Conservation (phyloP, 768 basidiomycete species). For the Calocybe indica region DNA sequence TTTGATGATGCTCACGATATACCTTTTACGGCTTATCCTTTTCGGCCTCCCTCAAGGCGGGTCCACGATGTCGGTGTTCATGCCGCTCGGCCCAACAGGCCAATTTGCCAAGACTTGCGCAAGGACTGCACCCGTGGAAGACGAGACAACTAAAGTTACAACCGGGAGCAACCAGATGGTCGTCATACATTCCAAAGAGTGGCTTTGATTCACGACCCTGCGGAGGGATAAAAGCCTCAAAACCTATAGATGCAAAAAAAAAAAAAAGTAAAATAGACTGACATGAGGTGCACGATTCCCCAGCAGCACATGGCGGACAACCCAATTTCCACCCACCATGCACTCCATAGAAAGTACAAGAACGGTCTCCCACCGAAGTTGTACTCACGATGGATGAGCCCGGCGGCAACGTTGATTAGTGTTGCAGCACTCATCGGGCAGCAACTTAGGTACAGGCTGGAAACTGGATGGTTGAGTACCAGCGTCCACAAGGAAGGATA, state of each 20-base stretch:
- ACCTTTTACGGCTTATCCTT: slow-evolving; percentile 53
- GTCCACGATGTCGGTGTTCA: slow-evolving; percentile 52
- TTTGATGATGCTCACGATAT: slow-evolving; percentile 61
- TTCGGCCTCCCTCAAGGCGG: slow-evolving; percentile 41
- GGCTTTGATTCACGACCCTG: slow-evolving; percentile 53
- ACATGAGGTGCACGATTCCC: slow-evolving; percentile 65
- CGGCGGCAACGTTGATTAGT: slow-evolving; percentile 38
- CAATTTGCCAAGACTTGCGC: slow-evolving; percentile 33
- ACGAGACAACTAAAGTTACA: slow-evolving; percentile 65
- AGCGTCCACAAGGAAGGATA: slow-evolving; percentile 36
- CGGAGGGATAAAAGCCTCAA: background rate
- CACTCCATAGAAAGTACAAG: slow-evolving; percentile 45
- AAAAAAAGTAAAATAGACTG: slow-evolving; percentile 14
- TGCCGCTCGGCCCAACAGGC: slow-evolving; percentile 71
- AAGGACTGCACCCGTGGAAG: slow-evolving; percentile 61
- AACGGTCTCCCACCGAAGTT: slow-evolving; percentile 43
- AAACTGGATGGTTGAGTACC: slow-evolving; percentile 43
- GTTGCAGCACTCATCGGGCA: slow-evolving; percentile 50
- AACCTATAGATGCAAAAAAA: background rate
- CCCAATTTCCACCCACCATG: slow-evolving; percentile 61
- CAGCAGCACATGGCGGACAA: slow-evolving; percentile 53
- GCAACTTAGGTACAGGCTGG: slow-evolving; percentile 40
- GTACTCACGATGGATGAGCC: slow-evolving; percentile 32
- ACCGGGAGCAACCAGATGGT: slow-evolving; percentile 72
- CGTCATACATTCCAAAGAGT: slow-evolving; percentile 51